These are phyloP conservation scores for Taphrina wiesneri DNA, from an alignment of 1,139 yeast species.

Conservation along the genomic window DNA sequence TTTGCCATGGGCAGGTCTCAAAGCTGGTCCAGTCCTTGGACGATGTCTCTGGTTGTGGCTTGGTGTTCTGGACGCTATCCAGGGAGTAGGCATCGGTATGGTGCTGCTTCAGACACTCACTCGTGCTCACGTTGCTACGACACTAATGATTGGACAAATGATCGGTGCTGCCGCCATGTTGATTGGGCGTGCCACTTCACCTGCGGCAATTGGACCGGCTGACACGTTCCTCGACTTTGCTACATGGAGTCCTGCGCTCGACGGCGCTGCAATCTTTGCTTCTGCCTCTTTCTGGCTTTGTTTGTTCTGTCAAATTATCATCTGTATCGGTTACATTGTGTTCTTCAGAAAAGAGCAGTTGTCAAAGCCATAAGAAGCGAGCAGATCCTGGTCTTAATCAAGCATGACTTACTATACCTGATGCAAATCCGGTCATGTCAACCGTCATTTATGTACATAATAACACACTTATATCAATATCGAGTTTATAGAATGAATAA, in stretches of 20 bases:
- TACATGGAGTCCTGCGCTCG: slow-evolving; percentile 30
- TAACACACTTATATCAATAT: background rate
- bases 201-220: slow-evolving; percentile 35
- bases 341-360: slow-evolving; percentile 37
- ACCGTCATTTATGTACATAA: background rate
- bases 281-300: slow-evolving; percentile 35
- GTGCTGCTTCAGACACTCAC: slow-evolving; percentile 36
- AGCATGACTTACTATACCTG: too few species aligned
- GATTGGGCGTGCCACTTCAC: slow-evolving; percentile 35
- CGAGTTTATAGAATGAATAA: slow-evolving; percentile 3
- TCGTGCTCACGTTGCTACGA: slow-evolving; percentile 34
- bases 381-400: background rate
- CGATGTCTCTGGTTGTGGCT: slow-evolving; percentile 37
- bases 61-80: slow-evolving; percentile 36
- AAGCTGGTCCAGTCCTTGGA: slow-evolving; percentile 35
- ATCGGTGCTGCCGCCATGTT: slow-evolving; percentile 35
- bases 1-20: slow-evolving; percentile 35
- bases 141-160: slow-evolving; percentile 36
- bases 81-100: slow-evolving; percentile 37
- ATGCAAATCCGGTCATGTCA: background rate
- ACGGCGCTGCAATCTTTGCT: slow-evolving; percentile 29
- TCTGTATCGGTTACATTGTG: slow-evolving; percentile 34
- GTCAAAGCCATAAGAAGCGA: slow-evolving; percentile 30
- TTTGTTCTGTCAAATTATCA: slow-evolving; percentile 34
- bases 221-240: slow-evolving; percentile 35